Evolutionary conservation across 805 yeast genomes (phyloP).

Genomic region (Saccharomycodes ludwigii): DNA sequence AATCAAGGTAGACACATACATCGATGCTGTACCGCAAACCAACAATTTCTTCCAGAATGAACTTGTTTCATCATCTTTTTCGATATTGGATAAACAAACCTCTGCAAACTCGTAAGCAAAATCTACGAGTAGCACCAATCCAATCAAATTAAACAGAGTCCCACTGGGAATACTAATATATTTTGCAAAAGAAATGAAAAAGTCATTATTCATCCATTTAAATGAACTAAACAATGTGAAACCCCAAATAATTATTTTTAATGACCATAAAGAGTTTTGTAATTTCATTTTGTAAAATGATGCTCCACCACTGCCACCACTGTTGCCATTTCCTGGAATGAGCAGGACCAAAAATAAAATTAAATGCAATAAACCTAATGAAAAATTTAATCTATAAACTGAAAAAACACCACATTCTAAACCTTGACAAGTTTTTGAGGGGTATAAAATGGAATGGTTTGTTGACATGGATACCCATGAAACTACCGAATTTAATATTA

Average conservation of each 20-base stretch:
- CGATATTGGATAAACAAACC: conserved; percentile 81
- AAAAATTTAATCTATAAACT: conserved; percentile 85
- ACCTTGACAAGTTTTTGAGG: conserved; percentile 72
- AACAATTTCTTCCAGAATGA: conserved; percentile 67
- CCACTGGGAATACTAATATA: conserved; percentile 77
- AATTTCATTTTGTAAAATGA: conserved; percentile 59
- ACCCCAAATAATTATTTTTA: conserved; percentile 54
- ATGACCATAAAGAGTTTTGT: conserved; percentile 89
- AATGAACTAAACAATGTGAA: conserved; percentile 50
- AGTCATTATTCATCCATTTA: conserved; percentile 63
- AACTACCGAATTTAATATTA: conserved; percentile 64
- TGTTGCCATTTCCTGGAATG: no score
- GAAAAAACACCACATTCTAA: conserved; percentile 86
- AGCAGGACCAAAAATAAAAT: no score
- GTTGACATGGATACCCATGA: conserved; percentile 85
- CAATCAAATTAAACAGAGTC: conserved; percentile 76
- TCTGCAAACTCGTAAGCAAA: conserved; percentile 99
- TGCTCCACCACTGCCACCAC: conserved; percentile 65
- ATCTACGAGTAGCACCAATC: conserved; percentile 81
- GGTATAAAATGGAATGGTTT: conserved; percentile 61
- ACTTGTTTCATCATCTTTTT: conserved; percentile 52
- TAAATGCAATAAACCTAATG: conserved; percentile 71
- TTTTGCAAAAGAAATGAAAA: conserved; percentile 85
- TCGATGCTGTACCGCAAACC: conserved; percentile 73
- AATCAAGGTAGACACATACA: conserved; percentile 65